phyloP scores from a whole-genome alignment of 106 monocot species.

The Platanthera guangdongensis region DNA sequence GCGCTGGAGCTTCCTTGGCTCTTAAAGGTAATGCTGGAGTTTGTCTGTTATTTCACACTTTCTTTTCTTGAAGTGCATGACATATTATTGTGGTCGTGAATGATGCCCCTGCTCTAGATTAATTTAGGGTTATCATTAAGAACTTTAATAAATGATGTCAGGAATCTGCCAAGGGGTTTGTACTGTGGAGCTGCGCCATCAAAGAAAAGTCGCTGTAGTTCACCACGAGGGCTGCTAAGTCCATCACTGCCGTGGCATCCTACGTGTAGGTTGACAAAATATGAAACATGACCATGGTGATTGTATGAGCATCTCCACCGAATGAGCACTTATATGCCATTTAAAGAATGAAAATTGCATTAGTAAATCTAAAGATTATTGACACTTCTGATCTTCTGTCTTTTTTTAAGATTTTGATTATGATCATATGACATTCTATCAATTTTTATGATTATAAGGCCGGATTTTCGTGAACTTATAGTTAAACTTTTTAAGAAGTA shows the following conservation, averaged over 20 bases:
- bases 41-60: background rate
- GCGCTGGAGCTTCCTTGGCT: constrained; percentile 50
- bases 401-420: no score
- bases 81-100: background rate
- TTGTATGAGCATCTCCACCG: constrained; percentile 45
- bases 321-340: constrained; percentile 43
- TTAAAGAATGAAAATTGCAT: constrained; percentile 12
- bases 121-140: background rate
- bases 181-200: constrained; percentile 44
- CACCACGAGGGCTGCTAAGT: constrained; percentile 55
- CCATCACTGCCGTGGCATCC: constrained; percentile 63
- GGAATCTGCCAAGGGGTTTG: constrained; percentile 35
- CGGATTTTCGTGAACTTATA: no score
- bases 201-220: constrained; percentile 66
- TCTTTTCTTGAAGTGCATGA: background rate
- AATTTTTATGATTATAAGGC: no score
- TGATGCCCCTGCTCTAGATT: background rate
- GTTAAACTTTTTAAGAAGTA: no score
- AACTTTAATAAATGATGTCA: no score
- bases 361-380: no score
- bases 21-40: constrained; percentile 34
- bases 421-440: no score
- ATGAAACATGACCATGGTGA: constrained; percentile 32
- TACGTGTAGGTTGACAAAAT: constrained; percentile 43
- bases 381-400: no score